Conservation (phyloP, 139 green algal species). For the Marvania coccoides region DNA sequence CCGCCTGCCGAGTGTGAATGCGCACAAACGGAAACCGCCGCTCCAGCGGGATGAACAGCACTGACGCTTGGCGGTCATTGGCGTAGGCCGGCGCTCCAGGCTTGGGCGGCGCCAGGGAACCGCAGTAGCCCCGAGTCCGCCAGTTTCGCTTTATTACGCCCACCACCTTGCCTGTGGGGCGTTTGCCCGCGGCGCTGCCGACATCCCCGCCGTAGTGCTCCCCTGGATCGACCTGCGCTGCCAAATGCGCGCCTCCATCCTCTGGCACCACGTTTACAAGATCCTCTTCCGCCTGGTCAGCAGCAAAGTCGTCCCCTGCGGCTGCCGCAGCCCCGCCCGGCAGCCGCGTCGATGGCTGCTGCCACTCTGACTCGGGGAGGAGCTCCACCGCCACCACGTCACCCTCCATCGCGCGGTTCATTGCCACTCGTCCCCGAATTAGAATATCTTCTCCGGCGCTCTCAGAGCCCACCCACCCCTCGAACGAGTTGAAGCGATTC, state of each 20-base stretch:
- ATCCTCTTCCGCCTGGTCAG: conserved; percentile 21
- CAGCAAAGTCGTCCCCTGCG: not conserved
- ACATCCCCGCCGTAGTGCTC: conserved; percentile 42
- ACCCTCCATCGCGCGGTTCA: conserved; percentile 81
- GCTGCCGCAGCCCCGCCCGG: conserved; percentile 1
- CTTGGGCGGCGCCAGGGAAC: conserved; percentile 44
- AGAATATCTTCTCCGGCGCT: conserved; percentile 68
- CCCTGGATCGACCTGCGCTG: conserved; percentile 40
- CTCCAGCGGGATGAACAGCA: conserved; percentile 77
- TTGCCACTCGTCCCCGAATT: conserved; percentile 52
- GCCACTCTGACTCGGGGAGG: conserved; percentile 75
- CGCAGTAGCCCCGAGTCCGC: conserved; percentile 69
- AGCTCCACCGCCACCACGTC: conserved; percentile 68
- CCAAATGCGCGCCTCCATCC: conserved; percentile 5
- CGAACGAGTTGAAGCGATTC: conserved; percentile 70
- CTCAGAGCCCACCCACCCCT: conserved; percentile 66
- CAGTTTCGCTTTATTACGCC: conserved; percentile 74
- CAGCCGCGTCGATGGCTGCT: conserved; percentile 14
- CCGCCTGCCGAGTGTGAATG: conserved; percentile 77
- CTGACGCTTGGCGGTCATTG: conserved; percentile 2
- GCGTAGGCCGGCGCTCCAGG: not conserved
- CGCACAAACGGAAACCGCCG: conserved; percentile 69
- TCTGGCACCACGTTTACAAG: no score
- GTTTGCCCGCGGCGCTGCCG: not conserved
- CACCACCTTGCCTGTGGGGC: conserved; percentile 64